These are phyloP conservation scores for Corymbia maculata DNA, from an alignment of 345 rosid genomes.

Conservation along the genomic window DNA sequence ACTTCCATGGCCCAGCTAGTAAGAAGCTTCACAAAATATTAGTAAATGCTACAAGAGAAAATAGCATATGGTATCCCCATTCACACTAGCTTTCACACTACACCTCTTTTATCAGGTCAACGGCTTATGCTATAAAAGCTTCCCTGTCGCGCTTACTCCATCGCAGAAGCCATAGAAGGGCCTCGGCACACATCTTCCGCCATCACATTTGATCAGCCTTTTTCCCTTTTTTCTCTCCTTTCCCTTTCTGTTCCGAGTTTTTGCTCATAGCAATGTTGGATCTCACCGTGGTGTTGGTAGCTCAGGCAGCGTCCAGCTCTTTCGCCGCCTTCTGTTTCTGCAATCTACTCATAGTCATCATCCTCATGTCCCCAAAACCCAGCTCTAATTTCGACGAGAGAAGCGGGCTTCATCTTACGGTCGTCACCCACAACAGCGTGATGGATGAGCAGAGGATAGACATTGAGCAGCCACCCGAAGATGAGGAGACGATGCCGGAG, in stretches of 20 bases:
- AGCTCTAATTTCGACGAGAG: not conserved
- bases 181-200: not conserved
- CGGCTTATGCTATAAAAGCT: constrained; percentile 10
- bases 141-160: constrained; percentile 2
- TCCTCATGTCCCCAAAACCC: constrained; percentile 16
- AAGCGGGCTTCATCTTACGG: not conserved
- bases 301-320: constrained; percentile 16
- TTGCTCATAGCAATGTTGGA: not conserved
- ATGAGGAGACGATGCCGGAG: not conserved
- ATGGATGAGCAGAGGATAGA: not conserved
- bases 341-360: constrained; percentile 17
- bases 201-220: not conserved
- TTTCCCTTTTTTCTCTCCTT: not conserved
- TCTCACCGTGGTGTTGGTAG: not conserved
- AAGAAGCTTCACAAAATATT: not conserved
- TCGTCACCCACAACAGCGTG: not conserved
- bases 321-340: constrained; percentile 22
- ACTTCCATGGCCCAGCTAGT: not conserved
- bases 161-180: not conserved
- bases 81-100: constrained; percentile 14
- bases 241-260: not conserved
- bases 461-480: not conserved
- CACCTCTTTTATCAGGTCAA: not conserved
- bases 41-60: not conserved
- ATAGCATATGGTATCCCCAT: not conserved